phyloP scores from a whole-genome alignment of 1,284 basidiomycete species.

The Lignosus rhinocerotis region DNA sequence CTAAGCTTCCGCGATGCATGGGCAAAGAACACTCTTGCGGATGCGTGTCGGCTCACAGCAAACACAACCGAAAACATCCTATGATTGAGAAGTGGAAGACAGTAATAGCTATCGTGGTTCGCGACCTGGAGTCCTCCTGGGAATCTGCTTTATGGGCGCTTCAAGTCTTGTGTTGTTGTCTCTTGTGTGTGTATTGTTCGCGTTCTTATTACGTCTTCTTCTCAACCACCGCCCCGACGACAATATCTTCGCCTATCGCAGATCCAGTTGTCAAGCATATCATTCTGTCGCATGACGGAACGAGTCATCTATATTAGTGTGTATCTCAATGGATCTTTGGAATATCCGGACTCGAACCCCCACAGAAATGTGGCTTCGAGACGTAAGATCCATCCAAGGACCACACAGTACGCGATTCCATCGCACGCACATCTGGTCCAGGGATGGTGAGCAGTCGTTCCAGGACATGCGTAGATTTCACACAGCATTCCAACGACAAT shows the following conservation, averaged over 20 bases:
- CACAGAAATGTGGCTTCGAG: background rate
- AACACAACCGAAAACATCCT: no score
- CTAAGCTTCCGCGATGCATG: no score
- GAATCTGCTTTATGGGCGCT: background rate
- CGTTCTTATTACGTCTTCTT: background rate
- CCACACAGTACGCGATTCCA: background rate
- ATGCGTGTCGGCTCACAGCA: no score
- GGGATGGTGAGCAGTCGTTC: background rate
- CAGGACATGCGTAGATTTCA: background rate
- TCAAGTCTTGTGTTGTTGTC: background rate
- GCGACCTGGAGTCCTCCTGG: background rate
- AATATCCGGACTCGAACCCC: constrained; percentile 12
- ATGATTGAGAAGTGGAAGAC: no score
- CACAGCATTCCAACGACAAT: background rate
- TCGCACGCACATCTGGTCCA: background rate
- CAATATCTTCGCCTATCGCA: background rate
- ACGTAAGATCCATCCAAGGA: background rate
- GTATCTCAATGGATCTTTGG: background rate
- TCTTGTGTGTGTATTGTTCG: background rate
- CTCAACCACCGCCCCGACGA: background rate
- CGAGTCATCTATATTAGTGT: background rate
- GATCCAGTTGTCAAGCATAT: background rate
- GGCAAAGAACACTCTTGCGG: no score
- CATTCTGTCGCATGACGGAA: background rate
- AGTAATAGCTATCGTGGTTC: no score